Evolutionary conservation across 495 filamentous ascomycete species (phyloP), one percentile per base, ranked within the genome.

Genomic region (Penicillium odoratum): DNA sequence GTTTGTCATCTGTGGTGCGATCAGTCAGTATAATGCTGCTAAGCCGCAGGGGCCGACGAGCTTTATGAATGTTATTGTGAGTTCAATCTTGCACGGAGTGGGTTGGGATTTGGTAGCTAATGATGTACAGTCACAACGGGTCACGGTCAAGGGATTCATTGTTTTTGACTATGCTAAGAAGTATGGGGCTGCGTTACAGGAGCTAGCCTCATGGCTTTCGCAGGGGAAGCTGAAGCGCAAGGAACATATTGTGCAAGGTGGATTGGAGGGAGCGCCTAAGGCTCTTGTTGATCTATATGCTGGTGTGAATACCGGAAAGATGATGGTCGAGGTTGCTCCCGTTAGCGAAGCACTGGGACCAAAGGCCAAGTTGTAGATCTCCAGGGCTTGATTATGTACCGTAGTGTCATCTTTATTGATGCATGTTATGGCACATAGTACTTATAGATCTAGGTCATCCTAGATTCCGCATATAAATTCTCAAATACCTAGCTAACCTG

Each of bases 211-310:
- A 33, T 82, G 79, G 81, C 54, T 85, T 53, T 55, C 69, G 7
- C 73, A 83, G 64, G 82, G 82, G n/a, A 82, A 80, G 60, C 66
- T 85, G 55, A 76, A 81, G 71, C 73, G 80, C 38, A 83, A 82
- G 64, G 81, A 84, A 53, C 78, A 80, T 38, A 79, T 85, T 49
- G 67, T 84, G 15, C 69, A 70, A 18, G 82, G 81, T 9, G 80
- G 81, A 5, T 58, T 85, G n/a, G 71, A 72, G 57, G 67, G 75
- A 8, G 75, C 79, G n/a, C 78, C 78, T 16, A 65, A 81, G 62
- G 78, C 69, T 10, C 64, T 83, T 49, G 67, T 80, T 21, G 71
- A 77, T 56, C 64, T 85, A 45, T 85, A 79, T 60, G 66, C 72
- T 16, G 81, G 81, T 47, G 72, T 60, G 11, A 80, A 83, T 56